Conservation (phyloP, 2,329 filamentous ascomycete genomes). For the Fusarium udum region DNA sequence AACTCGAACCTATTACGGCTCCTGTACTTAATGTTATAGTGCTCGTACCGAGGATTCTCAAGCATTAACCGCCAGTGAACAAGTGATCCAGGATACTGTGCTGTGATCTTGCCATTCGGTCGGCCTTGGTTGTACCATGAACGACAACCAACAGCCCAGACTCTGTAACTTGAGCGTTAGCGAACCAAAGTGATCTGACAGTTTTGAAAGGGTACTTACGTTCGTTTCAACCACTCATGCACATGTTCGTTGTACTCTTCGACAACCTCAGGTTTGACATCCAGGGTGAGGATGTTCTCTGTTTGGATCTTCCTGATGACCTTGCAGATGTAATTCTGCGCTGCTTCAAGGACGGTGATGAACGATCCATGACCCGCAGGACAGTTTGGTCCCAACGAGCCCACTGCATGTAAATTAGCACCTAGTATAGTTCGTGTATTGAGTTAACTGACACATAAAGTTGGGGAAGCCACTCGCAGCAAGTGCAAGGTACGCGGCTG, state of each 20-base stretch:
- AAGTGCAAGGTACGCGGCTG: constrained; percentile 42
- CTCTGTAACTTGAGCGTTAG: not conserved
- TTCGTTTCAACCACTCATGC: constrained; percentile 5
- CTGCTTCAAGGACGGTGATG: constrained; percentile 5
- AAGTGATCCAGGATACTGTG: constrained; percentile 11
- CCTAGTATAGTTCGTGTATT: fast-evolving
- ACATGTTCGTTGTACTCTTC: constrained; percentile 14
- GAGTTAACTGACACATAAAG: constrained; percentile 1
- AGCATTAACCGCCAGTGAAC: constrained; percentile 17
- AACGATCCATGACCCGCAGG: constrained; percentile 14
- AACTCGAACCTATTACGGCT: constrained; percentile 16
- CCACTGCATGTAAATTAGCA: not conserved
- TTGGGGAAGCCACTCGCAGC: constrained; percentile 44
- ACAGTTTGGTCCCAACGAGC: constrained; percentile 2
- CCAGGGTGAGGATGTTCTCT: constrained; percentile 7
- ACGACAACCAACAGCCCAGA: constrained; percentile 7
- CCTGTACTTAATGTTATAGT: constrained; percentile 11
- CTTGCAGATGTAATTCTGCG: constrained; percentile 14
- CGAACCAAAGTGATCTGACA: fast-evolving
- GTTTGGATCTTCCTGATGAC: constrained; percentile 20
- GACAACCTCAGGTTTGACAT: not conserved
- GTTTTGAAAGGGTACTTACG: not conserved
- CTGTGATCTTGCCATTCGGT: constrained; percentile 3
- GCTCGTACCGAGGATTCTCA: not conserved
- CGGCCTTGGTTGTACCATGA: constrained; percentile 16